Conservation (phyloP, 2,329 filamentous ascomycete species). For the Onygena corvina region DNA sequence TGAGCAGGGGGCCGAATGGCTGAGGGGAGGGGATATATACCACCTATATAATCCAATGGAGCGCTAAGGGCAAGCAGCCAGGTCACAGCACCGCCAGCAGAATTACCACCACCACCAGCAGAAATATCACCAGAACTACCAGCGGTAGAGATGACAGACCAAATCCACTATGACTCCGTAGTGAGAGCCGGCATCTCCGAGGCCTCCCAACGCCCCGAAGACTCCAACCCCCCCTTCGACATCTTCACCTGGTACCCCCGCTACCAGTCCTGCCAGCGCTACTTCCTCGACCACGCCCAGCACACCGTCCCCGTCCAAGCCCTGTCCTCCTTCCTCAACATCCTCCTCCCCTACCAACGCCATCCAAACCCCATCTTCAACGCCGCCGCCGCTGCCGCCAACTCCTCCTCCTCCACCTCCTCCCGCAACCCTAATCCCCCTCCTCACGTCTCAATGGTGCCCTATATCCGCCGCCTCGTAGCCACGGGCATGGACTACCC, state of each 20-base stretch:
- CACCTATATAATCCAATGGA: neutral
- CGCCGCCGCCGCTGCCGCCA: conserved; percentile 23
- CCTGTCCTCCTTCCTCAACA: conserved; percentile 82
- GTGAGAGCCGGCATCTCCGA: conserved; percentile 29
- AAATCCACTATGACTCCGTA: conserved; percentile 26
- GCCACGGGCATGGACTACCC: conserved; percentile 84
- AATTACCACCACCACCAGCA: neutral
- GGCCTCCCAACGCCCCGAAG: conserved; percentile 27
- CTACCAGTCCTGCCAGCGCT: conserved; percentile 78
- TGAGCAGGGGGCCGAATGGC: neutral
- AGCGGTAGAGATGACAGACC: conserved; percentile 13
- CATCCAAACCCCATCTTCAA: conserved; percentile 38
- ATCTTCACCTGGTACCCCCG: conserved; percentile 88
- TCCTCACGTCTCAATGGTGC: conserved; percentile 56
- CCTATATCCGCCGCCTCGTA: conserved; percentile 80
- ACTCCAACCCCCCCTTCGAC: conserved; percentile 38
- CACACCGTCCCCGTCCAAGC: conserved; percentile 73
- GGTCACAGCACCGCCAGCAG: neutral
- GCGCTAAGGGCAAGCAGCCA: conserved; percentile 7
- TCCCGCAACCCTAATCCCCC: conserved; percentile 29
- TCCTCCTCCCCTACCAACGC: conserved; percentile 76
- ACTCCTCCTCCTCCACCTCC: conserved; percentile 21
- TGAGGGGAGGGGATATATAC: neutral
- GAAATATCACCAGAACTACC: too few relatives aligned
- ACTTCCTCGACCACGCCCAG: conserved; percentile 86